A percentile compares a stretch with the other conserved stretches of the same genome.
These are phyloP conservation scores for Lipomyces lipofer DNA, from an alignment of 805 yeast genomes.

Conservation along the genomic window DNA sequence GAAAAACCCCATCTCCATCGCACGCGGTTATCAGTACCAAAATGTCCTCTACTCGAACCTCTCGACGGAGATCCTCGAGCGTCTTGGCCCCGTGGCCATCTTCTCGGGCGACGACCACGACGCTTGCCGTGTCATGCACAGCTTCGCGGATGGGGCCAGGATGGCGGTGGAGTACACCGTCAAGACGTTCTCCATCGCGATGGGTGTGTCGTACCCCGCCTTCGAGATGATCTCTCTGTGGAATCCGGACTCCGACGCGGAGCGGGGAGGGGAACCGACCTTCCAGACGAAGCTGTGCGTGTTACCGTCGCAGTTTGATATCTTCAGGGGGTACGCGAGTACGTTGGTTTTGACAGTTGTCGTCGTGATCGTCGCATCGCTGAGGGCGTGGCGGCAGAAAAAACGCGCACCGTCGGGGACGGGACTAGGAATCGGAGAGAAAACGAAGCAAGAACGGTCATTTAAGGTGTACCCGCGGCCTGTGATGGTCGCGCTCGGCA, in stretches of 20 bases:
- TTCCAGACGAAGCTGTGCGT: constrained; percentile 33
- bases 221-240: constrained; percentile 72
- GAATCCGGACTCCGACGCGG: constrained; percentile 20
- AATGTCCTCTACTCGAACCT: constrained; percentile 72
- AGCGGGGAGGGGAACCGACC: constrained; percentile 7
- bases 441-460: constrained; percentile 3
- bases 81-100: constrained; percentile 63
- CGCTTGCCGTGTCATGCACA: constrained; percentile 77
- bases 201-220: constrained; percentile 85
- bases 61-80: constrained; percentile 57
- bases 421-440: constrained; percentile 9
- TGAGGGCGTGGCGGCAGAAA: background rate
- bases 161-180: constrained; percentile 70
- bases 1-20: constrained; percentile 61
- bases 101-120: constrained; percentile 98
- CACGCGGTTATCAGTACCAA: constrained; percentile 81
- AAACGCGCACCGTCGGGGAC: constrained; percentile 3
- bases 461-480: constrained; percentile 12
- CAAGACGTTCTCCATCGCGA: constrained; percentile 88
- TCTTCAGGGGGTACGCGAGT: constrained; percentile 26
- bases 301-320: constrained; percentile 31
- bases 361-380: background rate
- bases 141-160: constrained; percentile 31
- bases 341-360: constrained; percentile 18
- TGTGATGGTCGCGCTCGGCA: constrained; percentile 1